Percentiles rank a stretch among this genome's conserved stretches.
Evolutionary conservation across 177 flowering plant genomes (phyloP).

Genomic region (Vitis hybrid): DNA sequence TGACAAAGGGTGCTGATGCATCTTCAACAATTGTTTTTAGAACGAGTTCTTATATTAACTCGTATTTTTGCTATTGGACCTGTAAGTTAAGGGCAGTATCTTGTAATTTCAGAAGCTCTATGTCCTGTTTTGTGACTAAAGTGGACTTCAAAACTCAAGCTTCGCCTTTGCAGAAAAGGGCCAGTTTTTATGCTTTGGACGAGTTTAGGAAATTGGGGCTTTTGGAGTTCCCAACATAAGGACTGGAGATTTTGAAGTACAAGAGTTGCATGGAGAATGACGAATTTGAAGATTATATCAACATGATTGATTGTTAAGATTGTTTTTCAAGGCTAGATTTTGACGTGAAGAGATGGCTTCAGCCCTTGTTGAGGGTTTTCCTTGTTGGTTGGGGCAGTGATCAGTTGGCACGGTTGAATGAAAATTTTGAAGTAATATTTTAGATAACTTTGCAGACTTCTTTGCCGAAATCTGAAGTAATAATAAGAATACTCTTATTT

Average conservation of each 20-base stretch:
- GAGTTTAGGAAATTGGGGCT: background rate
- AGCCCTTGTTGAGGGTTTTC: background rate
- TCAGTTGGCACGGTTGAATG: background rate
- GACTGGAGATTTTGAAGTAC: background rate
- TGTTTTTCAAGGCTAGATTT: background rate
- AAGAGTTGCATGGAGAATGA: background rate
- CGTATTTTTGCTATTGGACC: background rate
- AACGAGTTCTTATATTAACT: background rate
- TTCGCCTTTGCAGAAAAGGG: background rate
- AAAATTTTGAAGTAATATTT: background rate
- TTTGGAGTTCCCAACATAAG: background rate
- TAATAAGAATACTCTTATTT: background rate
- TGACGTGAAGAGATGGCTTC: background rate
- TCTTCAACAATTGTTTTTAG: conserved; percentile 2
- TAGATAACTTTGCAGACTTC: conserved; percentile 7
- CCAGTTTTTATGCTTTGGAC: conserved; percentile 1
- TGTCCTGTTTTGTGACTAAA: background rate
- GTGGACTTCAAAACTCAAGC: background rate
- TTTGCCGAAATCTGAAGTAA: background rate
- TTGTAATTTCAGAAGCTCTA: background rate
- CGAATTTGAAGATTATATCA: background rate
- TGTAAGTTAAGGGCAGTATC: background rate
- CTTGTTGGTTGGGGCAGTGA: background rate
- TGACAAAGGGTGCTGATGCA: background rate
- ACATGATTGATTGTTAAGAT: background rate